These are phyloP conservation scores for Hamamelis virginiana DNA, from an alignment of 164 flowering plant genomes.

Conservation along the genomic window DNA sequence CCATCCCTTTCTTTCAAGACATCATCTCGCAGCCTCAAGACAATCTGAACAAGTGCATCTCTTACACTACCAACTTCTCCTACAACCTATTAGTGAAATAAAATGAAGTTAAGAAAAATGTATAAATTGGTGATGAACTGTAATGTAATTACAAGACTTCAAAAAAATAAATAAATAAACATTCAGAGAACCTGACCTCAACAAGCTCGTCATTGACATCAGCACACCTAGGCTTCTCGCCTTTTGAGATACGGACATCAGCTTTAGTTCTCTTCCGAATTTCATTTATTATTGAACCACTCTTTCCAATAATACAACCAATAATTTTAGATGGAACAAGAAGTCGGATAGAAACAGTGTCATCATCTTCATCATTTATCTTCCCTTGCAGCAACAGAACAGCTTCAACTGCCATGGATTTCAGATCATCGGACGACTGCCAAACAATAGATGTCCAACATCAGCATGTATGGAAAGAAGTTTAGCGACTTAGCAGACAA, in stretches of 20 bases:
- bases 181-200: constrained; percentile 51
- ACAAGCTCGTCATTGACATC: constrained; percentile 67
- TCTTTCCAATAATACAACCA: constrained; percentile 92
- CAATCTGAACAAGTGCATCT: constrained; percentile 89
- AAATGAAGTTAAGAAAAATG: not conserved
- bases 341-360: constrained; percentile 53
- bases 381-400: constrained; percentile 83
- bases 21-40: constrained; percentile 87
- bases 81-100: constrained; percentile 39
- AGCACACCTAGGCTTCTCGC: constrained; percentile 65
- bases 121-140: not conserved
- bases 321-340: constrained; percentile 84
- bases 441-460: not conserved
- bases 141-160: no score
- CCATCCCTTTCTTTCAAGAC: constrained; percentile 69
- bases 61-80: constrained; percentile 77
- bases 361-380: constrained; percentile 84
- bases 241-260: constrained; percentile 86
- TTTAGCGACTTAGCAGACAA: no score
- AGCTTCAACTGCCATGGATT: constrained; percentile 93
- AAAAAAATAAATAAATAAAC: not conserved
- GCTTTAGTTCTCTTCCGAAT: constrained; percentile 85
- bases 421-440: constrained; percentile 79
- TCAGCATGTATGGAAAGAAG: not conserved
- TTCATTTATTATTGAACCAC: constrained; percentile 91